Base-by-base conservation (phyloP, 2,329 filamentous ascomycete genomes). In the Fusarium sororula region DNA sequence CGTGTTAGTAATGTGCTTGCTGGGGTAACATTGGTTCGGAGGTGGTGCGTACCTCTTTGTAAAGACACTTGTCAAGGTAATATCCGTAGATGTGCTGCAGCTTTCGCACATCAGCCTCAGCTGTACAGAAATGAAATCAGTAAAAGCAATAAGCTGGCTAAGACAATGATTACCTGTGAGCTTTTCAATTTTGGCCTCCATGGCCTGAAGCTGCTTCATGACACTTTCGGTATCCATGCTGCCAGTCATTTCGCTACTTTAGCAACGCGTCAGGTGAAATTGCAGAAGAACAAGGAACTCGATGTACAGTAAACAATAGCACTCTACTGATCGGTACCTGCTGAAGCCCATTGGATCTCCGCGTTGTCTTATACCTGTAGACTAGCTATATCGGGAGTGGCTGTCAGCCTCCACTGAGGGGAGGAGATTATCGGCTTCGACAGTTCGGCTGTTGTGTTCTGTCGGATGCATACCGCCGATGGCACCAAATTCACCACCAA, bases 71-170 rank as follows among this genome's bases (percentile, higher is more conserved):
- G 28, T 57, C 55, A 8, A 57, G 39, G n/a, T 57, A 57, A 14
- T 57, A 57, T 26, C 55, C 55, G n/a, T 57, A 57, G 10, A 57
- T 57, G 14, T 57, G 24, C 28, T 57, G 55, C 7, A 57, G 9
- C 1, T 57, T 57, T 26, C 55, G 39, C 14, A 57, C 55, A 35
- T 57, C 55, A 0, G 55, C 39, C 10, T 57, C 55, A 26, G 54
- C 38, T 39, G 38, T 39, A 11, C 11, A 39, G 18, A 39, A 12
- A 13, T 22, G 18, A 39, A 3, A 22, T 39, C 18, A 39, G 18
- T 7, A 12, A 0, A 7, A 12, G n/a, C 20, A 17, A 24, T 17
- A 3, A 9, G n/a, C 1, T 50, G 7, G 47, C 22, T 0, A 5
- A 12, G 20, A 20, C 0, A 1, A 32, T 50, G 0, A 5, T 20